These are phyloP conservation scores for Chytriomyces sp. DNA, from an alignment of 192 early-diverging fungal species.

Conservation along the genomic window DNA sequence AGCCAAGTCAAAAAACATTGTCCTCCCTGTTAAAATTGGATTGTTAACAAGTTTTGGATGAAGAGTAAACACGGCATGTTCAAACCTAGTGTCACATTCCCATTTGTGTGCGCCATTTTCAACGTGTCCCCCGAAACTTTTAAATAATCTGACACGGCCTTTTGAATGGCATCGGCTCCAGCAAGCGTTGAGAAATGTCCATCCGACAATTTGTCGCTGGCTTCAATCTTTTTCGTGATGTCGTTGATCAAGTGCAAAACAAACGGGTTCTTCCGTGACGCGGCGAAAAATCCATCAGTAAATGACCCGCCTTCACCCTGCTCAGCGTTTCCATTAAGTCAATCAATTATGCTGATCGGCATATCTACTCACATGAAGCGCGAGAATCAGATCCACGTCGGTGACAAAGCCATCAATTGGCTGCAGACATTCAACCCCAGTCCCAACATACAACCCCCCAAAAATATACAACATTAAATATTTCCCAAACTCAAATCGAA, in stretches of 20 bases:
- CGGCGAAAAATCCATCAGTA: not conserved
- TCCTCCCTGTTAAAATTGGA: no score
- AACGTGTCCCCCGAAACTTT: no score
- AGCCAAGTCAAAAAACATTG: no score
- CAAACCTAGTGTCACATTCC: no score
- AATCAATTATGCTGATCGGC: not conserved
- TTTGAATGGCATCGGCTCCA: no score
- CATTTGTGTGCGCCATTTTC: no score
- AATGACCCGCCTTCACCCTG: not conserved
- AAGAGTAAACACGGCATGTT: no score
- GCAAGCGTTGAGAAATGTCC: no score
- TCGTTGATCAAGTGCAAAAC: not conserved
- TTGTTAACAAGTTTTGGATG: no score
- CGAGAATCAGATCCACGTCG: not conserved
- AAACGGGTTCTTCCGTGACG: constrained; percentile 18
- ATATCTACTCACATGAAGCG: not conserved
- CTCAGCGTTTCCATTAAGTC: not conserved
- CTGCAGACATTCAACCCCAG: no score
- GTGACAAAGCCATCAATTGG: not conserved
- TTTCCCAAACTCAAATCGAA: not conserved
- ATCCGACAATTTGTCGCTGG: not conserved
- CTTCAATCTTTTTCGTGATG: not conserved
- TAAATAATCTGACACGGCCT: no score
- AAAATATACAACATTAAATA: constrained; percentile 6
- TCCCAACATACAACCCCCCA: not conserved